Conservation (phyloP, 139 green algal genomes). For the Pseudopediastrum boryanum region DNA sequence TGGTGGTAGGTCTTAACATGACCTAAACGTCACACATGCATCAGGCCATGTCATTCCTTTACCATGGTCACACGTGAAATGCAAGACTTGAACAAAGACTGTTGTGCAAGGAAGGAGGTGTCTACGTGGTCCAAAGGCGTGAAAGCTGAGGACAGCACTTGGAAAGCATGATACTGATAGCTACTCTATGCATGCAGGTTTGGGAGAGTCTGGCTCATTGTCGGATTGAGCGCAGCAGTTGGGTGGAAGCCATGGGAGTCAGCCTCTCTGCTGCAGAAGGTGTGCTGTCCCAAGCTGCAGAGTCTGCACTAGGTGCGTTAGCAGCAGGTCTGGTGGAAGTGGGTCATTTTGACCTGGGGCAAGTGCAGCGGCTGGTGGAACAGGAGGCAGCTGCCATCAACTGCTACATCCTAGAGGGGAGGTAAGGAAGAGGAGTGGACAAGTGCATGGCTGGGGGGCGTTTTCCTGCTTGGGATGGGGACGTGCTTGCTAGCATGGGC, state of each 20-base stretch:
- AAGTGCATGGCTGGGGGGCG: too few species aligned
- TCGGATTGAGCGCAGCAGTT: conserved; percentile 20
- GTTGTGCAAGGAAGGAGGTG: too few species aligned
- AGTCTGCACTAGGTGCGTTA: conserved; percentile 39
- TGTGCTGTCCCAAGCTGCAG: conserved; percentile 17
- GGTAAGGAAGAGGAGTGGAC: conserved; percentile 44
- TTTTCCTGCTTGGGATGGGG: too few species aligned
- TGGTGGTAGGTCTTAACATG: too few species aligned
- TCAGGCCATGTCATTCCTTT: too few species aligned
- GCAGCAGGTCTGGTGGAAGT: conserved; percentile 53
- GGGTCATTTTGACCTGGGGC: conserved; percentile 55
- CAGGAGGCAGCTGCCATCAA: conserved; percentile 59
- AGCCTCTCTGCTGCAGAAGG: conserved; percentile 52
- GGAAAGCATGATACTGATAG: too few species aligned
- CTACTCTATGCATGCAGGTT: conserved; percentile 42
- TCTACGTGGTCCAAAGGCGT: too few species aligned
- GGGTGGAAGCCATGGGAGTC: conserved; percentile 39
- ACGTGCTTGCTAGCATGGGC: too few species aligned
- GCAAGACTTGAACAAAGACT: too few species aligned
- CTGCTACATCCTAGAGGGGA: conserved; percentile 61
- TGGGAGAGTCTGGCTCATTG: conserved; percentile 46
- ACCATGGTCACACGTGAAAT: too few species aligned
- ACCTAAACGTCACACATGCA: too few species aligned
- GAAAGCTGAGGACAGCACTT: too few species aligned
- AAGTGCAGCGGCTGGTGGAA: conserved; percentile 65